These are phyloP conservation scores for Eragrostis nindensis DNA, from an alignment of 176 grass and related monocot genomes.

Conservation along the genomic window DNA sequence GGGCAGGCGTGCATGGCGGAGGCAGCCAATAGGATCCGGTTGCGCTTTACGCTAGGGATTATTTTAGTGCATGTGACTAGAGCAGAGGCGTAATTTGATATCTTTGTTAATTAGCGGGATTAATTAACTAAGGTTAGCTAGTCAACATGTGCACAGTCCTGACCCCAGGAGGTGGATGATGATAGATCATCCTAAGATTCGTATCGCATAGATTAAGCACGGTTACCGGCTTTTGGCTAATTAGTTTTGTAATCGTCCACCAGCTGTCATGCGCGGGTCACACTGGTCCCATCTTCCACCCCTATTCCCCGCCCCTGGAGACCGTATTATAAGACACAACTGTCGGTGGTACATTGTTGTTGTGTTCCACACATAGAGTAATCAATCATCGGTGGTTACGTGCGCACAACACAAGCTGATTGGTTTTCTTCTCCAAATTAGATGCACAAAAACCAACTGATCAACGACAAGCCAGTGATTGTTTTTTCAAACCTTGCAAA, in stretches of 20 bases:
- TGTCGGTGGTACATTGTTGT: slow-evolving; percentile 35
- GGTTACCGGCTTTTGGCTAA: slow-evolving; percentile 34
- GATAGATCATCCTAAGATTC: slow-evolving; percentile 92
- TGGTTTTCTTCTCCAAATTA: too few species aligned
- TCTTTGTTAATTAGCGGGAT: slow-evolving; percentile 8
- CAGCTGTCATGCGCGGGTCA: slow-evolving; percentile 28
- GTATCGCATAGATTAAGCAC: slow-evolving; percentile 78
- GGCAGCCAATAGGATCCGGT: slow-evolving; percentile 16
- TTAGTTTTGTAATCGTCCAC: slow-evolving; percentile 34
- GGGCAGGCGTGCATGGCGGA: slow-evolving; percentile 11
- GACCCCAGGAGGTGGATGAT: slow-evolving; percentile 45
- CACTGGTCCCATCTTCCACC: neutral
- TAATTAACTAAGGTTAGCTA: slow-evolving; percentile 52
- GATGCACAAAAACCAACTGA: neutral
- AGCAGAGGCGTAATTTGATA: neutral
- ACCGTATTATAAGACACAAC: slow-evolving; percentile 39
- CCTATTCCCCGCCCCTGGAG: slow-evolving; percentile 31
- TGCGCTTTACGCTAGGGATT: slow-evolving; percentile 43
- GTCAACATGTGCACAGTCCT: slow-evolving; percentile 77
- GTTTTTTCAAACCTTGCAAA: neutral
- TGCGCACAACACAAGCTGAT: neutral
- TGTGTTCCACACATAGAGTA: neutral
- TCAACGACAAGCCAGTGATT: neutral
- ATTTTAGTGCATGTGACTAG: slow-evolving; percentile 29
- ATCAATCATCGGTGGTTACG: slow-evolving; percentile 8